Evolutionary conservation across 176 grass and related monocot species (phyloP).

Genomic region (Oryza glumipatula): DNA sequence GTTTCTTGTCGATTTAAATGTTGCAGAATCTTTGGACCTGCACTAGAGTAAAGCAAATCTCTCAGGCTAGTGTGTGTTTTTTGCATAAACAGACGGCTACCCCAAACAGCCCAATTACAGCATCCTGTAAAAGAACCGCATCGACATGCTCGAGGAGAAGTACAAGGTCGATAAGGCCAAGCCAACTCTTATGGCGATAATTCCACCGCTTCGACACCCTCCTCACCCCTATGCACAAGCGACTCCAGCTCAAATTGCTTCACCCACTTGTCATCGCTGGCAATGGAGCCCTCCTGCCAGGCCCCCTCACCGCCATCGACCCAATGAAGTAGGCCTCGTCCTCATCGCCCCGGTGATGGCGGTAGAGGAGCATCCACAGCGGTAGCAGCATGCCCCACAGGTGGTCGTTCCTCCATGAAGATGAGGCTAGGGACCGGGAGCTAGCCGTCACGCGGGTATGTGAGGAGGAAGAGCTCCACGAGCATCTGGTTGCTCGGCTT

Average conservation of each 20-base stretch:
- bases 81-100: slow-evolving; percentile 35
- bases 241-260: neutral
- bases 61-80: too few species aligned
- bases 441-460: neutral
- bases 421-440: neutral
- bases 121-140: slow-evolving; percentile 91
- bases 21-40: too few species aligned
- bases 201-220: too few species aligned
- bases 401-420: slow-evolving; percentile 19
- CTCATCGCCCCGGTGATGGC: neutral
- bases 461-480: neutral
- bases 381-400: neutral
- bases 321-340: slow-evolving; percentile 8
- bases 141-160: slow-evolving; percentile 98
- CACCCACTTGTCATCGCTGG: neutral
- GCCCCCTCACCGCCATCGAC: neutral
- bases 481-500: neutral
- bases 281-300: neutral
- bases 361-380: slow-evolving; percentile 23
- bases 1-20: too few species aligned
- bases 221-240: too few species aligned
- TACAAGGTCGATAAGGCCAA: slow-evolving; percentile 84
- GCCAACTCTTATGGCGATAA: slow-evolving; percentile 20
- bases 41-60: too few species aligned
- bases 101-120: slow-evolving; percentile 71